phyloP scores from a whole-genome alignment of 768 basidiomycete species.

The Mycena vitilis region DNA sequence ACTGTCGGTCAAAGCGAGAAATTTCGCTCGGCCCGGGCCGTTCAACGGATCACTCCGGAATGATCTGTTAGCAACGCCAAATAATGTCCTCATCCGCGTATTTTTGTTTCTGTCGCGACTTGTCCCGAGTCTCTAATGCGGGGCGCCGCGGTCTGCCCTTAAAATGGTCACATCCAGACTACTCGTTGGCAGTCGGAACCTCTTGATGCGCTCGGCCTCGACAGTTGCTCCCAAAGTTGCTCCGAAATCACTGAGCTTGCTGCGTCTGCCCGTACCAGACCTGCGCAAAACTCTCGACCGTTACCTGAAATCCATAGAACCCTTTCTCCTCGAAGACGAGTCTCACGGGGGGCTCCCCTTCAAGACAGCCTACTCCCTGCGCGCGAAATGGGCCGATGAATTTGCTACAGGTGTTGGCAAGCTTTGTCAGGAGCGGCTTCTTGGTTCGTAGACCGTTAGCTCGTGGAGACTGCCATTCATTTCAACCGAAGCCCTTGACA shows the following conservation, averaged over 20 bases:
- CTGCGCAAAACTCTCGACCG: slow-evolving; percentile 78
- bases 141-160: slow-evolving; percentile 10
- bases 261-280: slow-evolving; percentile 86
- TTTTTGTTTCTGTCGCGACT: slow-evolving; percentile 16
- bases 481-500: slow-evolving; percentile 74
- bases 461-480: slow-evolving; percentile 33
- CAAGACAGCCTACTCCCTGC: slow-evolving; percentile 61
- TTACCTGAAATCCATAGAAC: slow-evolving; percentile 83
- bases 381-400: slow-evolving; percentile 71
- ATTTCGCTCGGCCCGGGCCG: slow-evolving; percentile 5
- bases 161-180: slow-evolving; percentile 30
- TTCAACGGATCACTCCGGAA: no score
- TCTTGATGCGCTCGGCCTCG: slow-evolving; percentile 35
- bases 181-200: slow-evolving; percentile 7
- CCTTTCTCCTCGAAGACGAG: slow-evolving; percentile 83
- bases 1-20: slow-evolving; percentile 18
- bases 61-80: slow-evolving; percentile 4
- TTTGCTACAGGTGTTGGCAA: slow-evolving; percentile 80
- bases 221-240: slow-evolving; percentile 40
- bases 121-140: slow-evolving; percentile 21
- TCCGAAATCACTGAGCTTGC: slow-evolving; percentile 52
- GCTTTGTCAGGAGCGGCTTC: slow-evolving; percentile 76
- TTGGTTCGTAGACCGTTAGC: slow-evolving; percentile 57
- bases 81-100: background rate
- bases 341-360: slow-evolving; percentile 65